Conservation (phyloP, 2,329 filamentous ascomycete species). For the Beauveria medogensis region DNA sequence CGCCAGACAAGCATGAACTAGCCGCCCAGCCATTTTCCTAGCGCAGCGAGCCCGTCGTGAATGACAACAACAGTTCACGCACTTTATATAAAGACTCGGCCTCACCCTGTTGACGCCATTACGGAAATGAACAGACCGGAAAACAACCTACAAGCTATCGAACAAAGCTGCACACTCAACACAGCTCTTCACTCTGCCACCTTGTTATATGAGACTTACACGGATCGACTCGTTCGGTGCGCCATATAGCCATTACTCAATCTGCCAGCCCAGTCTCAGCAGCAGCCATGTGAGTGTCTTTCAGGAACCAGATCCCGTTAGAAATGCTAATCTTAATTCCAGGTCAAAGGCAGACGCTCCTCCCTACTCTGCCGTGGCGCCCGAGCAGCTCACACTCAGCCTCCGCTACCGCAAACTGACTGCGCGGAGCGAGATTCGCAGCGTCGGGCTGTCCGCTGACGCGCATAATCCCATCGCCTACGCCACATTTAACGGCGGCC, state of each 20-base stretch:
- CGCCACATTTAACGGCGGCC: conserved; percentile 23
- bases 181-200: too few relatives aligned
- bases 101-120: not conserved
- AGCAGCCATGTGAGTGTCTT: not conserved
- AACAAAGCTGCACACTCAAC: not conserved
- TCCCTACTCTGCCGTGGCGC: conserved; percentile 1
- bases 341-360: not conserved
- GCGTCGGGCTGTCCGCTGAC: conserved; percentile 22
- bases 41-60: not conserved
- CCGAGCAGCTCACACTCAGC: conserved; percentile 16
- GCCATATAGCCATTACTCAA: not conserved
- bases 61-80: not conserved
- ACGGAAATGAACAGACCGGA: not conserved
- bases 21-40: not conserved
- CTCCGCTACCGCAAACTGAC: conserved; percentile 21
- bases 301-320: not conserved
- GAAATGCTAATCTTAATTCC: not conserved
- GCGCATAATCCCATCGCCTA: conserved; percentile 19
- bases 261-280: not conserved
- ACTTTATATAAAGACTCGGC: not conserved
- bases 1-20: not conserved
- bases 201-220: not conserved
- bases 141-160: not conserved
- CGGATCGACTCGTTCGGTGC: not conserved
- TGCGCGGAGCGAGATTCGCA: conserved; percentile 25